A percentile compares a stretch with the other conserved stretches of the same genome.
phyloP scores from a whole-genome alignment of 2,329 filamentous ascomycete genomes.

The Xylariaceae sp. region DNA sequence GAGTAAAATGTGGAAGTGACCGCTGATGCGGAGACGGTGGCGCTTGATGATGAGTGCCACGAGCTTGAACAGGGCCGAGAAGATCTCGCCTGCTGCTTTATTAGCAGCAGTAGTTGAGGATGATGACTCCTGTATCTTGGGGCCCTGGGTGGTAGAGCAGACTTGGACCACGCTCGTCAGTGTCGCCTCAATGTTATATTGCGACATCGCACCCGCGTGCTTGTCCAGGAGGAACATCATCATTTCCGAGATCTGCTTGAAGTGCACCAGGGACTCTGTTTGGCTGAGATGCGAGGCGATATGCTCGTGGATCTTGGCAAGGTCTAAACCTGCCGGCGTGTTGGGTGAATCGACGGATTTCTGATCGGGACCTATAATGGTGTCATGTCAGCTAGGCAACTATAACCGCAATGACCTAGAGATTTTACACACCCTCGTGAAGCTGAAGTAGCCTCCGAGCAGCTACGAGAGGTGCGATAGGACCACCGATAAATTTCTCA shows the following conservation, averaged over 20 bases:
- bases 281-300: constrained; percentile 21
- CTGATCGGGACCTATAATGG: too few relatives aligned
- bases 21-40: constrained; percentile 55
- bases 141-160: constrained; percentile 25
- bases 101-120: too few relatives aligned
- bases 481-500: constrained; percentile 17
- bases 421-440: constrained; percentile 17
- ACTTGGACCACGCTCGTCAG: constrained; percentile 40
- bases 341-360: constrained; percentile 1
- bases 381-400: too few relatives aligned
- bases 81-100: constrained; percentile 34
- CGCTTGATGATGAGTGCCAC: constrained; percentile 53
- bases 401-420: background rate
- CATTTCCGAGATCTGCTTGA: constrained; percentile 24
- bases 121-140: too few relatives aligned
- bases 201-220: constrained; percentile 45
- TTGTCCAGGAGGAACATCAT: constrained; percentile 43
- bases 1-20: constrained; percentile 56
- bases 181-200: constrained; percentile 54
- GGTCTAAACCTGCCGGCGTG: constrained; percentile 18
- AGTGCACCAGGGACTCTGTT: constrained; percentile 24
- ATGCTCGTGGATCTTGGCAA: constrained; percentile 22
- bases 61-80: constrained; percentile 46
- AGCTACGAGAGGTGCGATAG: constrained; percentile 22
- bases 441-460: constrained; percentile 23